Conservation (phyloP, 352 stramenopile species). For the Phytophthora sp. region DNA sequence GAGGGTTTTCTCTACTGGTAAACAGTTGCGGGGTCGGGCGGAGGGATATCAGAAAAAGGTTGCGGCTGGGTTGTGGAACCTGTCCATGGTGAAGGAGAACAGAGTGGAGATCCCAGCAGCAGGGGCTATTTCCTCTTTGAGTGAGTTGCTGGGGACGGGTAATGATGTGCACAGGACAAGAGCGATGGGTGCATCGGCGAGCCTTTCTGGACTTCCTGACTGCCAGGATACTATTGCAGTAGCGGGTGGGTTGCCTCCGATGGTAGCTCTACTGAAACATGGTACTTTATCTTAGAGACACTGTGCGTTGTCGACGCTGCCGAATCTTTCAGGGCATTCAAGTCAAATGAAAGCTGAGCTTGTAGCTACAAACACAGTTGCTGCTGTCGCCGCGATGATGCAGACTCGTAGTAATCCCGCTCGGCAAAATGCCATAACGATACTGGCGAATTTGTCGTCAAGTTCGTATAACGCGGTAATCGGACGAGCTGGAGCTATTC, state of each 20-base stretch:
- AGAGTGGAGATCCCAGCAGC: conserved; percentile 7
- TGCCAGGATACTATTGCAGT: conserved; percentile 2
- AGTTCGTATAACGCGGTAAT: conserved; percentile 15
- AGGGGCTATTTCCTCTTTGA: conserved; percentile 7
- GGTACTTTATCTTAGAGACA: conserved; percentile 4
- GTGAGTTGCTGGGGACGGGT: neutral
- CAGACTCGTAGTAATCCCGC: neutral
- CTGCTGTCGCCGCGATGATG: neutral
- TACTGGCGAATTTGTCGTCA: conserved; percentile 12
- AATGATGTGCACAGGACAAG: conserved; percentile 5
- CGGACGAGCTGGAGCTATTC: conserved; percentile 7
- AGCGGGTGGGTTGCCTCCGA: conserved; percentile 5
- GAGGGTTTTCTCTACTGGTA: conserved; percentile 9
- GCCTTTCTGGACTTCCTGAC: neutral
- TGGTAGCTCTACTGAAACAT: conserved; percentile 6
- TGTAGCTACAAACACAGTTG: neutral
- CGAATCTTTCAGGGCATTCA: neutral
- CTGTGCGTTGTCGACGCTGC: neutral
- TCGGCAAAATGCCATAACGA: neutral
- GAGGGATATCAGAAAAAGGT: conserved; percentile 16
- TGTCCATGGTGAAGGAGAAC: conserved; percentile 18
- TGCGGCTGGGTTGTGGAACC: conserved; percentile 12
- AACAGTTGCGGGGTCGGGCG: neutral
- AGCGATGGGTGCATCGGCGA: conserved; percentile 1
- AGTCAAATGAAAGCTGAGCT: neutral